Evolutionary conservation across 257 asterid species (phyloP).

Genomic region (Galeopsis tetrahit): DNA sequence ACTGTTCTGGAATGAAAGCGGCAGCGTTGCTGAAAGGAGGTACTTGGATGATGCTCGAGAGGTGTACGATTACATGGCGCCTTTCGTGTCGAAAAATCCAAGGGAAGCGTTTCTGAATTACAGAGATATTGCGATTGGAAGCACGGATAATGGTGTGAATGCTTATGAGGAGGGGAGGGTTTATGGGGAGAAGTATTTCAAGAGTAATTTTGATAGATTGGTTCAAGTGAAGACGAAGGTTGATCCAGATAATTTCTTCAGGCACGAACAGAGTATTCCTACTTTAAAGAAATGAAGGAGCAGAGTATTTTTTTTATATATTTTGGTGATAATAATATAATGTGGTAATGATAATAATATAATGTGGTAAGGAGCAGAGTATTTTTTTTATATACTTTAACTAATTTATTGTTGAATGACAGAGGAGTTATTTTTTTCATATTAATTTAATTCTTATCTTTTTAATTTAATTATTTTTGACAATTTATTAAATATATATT

Average conservation of each 20-base stretch:
- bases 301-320: no score
- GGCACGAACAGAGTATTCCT: slow-evolving; percentile 55
- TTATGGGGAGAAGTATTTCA: slow-evolving; percentile 51
- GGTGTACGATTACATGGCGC: slow-evolving; percentile 40
- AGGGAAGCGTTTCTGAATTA: slow-evolving; percentile 48
- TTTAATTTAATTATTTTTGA: no score
- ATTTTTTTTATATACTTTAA: no score
- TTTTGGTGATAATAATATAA: no score
- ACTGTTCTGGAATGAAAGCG: slow-evolving; percentile 27
- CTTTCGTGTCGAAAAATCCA: slow-evolving; percentile 46
- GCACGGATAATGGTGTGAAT: slow-evolving; percentile 20
- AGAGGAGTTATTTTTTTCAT: no score
- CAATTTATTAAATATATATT: no score
- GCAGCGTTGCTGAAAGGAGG: neutral
- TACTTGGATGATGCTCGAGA: neutral
- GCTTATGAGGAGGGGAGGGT: slow-evolving; percentile 36
- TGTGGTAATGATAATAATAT: no score
- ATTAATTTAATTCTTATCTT: no score
- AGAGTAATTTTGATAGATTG: slow-evolving; percentile 46
- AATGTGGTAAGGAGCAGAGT: no score
- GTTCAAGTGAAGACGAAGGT: slow-evolving; percentile 45
- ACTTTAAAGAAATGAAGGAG: neutral
- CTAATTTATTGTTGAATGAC: no score
- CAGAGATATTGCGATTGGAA: slow-evolving; percentile 55
- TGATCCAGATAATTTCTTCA: slow-evolving; percentile 56